These are phyloP conservation scores for Vitis hybrid DNA, from an alignment of 177 flowering plant genomes.

Conservation along the genomic window DNA sequence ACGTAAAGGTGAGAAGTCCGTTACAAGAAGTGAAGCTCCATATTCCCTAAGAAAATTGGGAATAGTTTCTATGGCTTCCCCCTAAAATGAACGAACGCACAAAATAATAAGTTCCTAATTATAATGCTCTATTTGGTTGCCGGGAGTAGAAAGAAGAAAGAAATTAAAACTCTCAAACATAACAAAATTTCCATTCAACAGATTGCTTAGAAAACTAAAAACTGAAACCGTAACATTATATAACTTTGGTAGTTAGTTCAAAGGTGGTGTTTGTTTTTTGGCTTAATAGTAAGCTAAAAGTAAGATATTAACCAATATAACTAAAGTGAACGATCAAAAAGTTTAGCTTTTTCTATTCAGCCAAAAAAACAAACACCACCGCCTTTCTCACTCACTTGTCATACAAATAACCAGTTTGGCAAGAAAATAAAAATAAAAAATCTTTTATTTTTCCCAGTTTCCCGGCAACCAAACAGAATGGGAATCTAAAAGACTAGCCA, in stretches of 20 bases:
- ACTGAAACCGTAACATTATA: neutral
- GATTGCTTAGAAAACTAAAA: neutral
- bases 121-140: neutral
- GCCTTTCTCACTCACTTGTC: no score
- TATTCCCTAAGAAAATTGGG: slow-evolving; percentile 66
- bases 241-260: no score
- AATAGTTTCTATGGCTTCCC: slow-evolving; percentile 78
- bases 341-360: no score
- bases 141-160: neutral
- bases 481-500: neutral
- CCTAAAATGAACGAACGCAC: slow-evolving; percentile 36
- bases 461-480: neutral
- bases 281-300: no score
- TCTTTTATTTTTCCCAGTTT: no score
- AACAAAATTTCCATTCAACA: neutral
- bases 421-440: no score
- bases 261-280: no score
- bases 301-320: no score
- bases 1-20: slow-evolving; percentile 81
- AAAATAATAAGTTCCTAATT: neutral
- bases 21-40: slow-evolving; percentile 84
- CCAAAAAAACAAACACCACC: no score
- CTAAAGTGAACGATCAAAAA: no score
- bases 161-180: neutral
- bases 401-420: no score